Percentiles rank a stretch among this genome's conserved stretches.
These are phyloP conservation scores for Colletotrichum theobromicola DNA, from an alignment of 2,329 filamentous ascomycete genomes.

Conservation along the genomic window DNA sequence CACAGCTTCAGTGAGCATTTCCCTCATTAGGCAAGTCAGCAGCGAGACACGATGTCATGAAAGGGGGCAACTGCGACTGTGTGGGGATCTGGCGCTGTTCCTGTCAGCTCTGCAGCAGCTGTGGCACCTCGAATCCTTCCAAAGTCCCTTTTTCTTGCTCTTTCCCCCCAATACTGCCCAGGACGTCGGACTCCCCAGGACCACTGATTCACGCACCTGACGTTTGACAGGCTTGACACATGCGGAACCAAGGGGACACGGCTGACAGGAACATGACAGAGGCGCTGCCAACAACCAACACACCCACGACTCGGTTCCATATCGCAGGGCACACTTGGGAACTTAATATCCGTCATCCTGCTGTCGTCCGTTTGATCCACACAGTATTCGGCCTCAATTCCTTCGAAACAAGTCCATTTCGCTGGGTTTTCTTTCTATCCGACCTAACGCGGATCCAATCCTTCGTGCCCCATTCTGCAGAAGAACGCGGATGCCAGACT, in stretches of 20 bases:
- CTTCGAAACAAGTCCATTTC: not conserved
- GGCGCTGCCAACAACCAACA: not conserved
- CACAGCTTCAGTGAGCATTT: not conserved
- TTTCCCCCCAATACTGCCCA: not conserved
- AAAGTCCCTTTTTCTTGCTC: not conserved
- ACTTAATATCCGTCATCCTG: conserved; percentile 5
- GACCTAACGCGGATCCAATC: not conserved
- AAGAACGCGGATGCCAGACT: not conserved
- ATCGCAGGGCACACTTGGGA: not conserved
- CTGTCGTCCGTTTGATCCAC: not conserved
- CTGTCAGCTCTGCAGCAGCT: not conserved
- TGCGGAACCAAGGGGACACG: not conserved
- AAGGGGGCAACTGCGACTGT: not conserved
- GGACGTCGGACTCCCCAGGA: not conserved
- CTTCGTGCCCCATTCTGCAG: not conserved
- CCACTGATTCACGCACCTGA: not conserved
- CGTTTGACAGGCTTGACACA: not conserved
- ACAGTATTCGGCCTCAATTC: not conserved
- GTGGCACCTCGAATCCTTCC: not conserved
- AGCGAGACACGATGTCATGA: not conserved
- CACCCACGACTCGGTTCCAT: not conserved
- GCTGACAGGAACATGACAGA: not conserved
- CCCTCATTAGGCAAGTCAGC: not conserved
- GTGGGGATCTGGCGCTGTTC: not conserved
- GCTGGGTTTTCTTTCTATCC: not conserved